phyloP scores from a whole-genome alignment of 208 protist genomes.

The Herpetomonas muscarum region DNA sequence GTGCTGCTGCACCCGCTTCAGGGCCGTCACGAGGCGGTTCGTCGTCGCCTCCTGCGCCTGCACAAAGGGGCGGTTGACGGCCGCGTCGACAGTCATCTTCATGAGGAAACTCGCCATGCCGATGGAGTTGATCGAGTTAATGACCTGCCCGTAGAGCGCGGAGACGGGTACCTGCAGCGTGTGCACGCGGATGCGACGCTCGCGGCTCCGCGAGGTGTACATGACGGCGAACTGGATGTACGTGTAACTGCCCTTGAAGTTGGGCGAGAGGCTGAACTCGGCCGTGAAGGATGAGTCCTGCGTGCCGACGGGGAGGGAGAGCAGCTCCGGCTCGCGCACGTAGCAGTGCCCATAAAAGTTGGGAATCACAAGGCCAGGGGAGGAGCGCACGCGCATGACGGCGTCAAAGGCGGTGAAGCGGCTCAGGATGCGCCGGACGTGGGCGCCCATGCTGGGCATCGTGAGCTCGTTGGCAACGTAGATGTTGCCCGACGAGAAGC shows the following conservation, averaged over 20 bases:
- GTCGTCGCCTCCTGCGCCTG: constrained; percentile 62
- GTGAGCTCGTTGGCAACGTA: constrained; percentile 49
- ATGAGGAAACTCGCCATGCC: constrained; percentile 64
- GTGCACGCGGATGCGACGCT: constrained; percentile 84
- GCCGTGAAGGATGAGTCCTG: constrained; percentile 87
- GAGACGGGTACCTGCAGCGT: constrained; percentile 69
- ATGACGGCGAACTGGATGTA: constrained; percentile 84
- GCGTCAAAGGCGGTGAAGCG: constrained; percentile 93
- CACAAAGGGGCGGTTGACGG: constrained; percentile 43
- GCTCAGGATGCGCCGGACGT: constrained; percentile 76
- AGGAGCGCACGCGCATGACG: constrained; percentile 94
- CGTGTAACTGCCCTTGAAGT: constrained; percentile 57
- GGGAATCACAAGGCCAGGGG: constrained; percentile 70
- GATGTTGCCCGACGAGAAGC: constrained; percentile 75
- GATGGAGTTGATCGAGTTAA: constrained; percentile 73
- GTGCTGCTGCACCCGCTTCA: constrained; percentile 38
- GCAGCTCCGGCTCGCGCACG: constrained; percentile 92
- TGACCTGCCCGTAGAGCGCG: constrained; percentile 27
- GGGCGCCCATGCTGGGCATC: constrained; percentile 55
- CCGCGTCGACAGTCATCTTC: constrained; percentile 70
- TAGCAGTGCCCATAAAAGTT: constrained; percentile 97
- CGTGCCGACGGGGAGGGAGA: constrained; percentile 92
- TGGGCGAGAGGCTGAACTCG: constrained; percentile 58
- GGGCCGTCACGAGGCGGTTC: constrained; percentile 43
- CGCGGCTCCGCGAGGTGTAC: constrained; percentile 69